phyloP scores from a whole-genome alignment of 2,329 filamentous ascomycete genomes.

The Epichloe brachyelytri region DNA sequence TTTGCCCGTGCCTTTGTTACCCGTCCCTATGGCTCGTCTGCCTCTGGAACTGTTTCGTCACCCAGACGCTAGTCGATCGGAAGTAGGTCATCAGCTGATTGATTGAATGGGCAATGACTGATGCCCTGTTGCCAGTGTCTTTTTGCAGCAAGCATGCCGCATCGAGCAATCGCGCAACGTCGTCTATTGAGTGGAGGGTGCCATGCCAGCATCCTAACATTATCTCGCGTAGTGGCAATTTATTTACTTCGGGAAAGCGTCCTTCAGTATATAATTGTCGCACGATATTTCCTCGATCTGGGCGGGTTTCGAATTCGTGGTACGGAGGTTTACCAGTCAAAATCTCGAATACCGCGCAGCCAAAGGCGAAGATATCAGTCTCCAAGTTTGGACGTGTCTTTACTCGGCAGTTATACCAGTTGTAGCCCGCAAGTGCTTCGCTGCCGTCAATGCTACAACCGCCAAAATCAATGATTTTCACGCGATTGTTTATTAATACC shows the following conservation, averaged over 20 bases:
- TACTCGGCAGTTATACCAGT: slow-evolving; percentile 1
- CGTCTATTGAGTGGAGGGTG: slow-evolving; percentile 2
- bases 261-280: not conserved
- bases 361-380: not conserved
- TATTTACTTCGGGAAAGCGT: slow-evolving; percentile 1
- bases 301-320: not conserved
- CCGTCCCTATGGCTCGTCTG: too few relatives aligned
- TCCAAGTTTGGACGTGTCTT: not conserved
- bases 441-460: slow-evolving; percentile 4
- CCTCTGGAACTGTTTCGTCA: too few relatives aligned
- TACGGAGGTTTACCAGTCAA: not conserved
- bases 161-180: slow-evolving; percentile 1
- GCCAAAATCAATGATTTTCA: slow-evolving; percentile 6
- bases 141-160: not conserved
- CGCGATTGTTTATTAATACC: not conserved
- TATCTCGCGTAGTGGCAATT: slow-evolving; percentile 3
- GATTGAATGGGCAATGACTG: too few relatives aligned
- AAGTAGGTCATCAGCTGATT: too few relatives aligned
- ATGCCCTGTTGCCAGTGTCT: too few relatives aligned
- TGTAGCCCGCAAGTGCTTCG: slow-evolving; percentile 4
- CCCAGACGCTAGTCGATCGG: too few relatives aligned
- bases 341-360: not conserved
- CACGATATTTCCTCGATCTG: not conserved
- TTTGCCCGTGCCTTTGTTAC: too few relatives aligned
- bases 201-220: slow-evolving; percentile 6